Percentiles rank a stretch among this genome's conserved stretches.
phyloP scores from a whole-genome alignment of 768 basidiomycete genomes.

The Mycena latifolia region DNA sequence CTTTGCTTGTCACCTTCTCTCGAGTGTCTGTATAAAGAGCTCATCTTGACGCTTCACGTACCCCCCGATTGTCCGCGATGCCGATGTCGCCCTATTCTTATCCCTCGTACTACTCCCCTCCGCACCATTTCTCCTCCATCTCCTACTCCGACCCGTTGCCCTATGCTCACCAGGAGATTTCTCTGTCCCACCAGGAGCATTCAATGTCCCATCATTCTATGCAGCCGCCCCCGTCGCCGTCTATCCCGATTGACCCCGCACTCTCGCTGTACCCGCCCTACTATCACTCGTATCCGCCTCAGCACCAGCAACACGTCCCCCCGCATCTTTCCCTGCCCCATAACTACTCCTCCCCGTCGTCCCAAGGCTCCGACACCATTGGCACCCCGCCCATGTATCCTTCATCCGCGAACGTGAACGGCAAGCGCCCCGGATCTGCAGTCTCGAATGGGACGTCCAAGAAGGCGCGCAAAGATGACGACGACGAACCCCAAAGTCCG shows the following conservation, averaged over 20 bases:
- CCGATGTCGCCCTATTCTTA: constrained; percentile 36
- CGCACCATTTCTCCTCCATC: constrained; percentile 24
- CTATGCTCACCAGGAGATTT: constrained; percentile 53
- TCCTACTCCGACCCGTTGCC: constrained; percentile 32
- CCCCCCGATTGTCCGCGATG: constrained; percentile 21
- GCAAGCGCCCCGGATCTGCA: constrained; percentile 75
- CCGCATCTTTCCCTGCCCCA: constrained; percentile 69
- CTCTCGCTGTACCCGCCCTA: constrained; percentile 76
- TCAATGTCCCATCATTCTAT: constrained; percentile 53
- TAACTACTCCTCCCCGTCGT: constrained; percentile 82
- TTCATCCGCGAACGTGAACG: constrained; percentile 64
- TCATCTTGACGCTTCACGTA: too few relatives aligned
- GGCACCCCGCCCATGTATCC: constrained; percentile 80
- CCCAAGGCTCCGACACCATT: constrained; percentile 82
- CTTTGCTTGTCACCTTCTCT: constrained; percentile 7
- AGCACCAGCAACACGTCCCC: constrained; percentile 58
- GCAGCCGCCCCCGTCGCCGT: constrained; percentile 69
- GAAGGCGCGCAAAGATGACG: constrained; percentile 74
- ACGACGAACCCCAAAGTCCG: constrained; percentile 62
- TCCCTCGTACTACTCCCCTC: constrained; percentile 36
- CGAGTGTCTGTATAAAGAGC: constrained; percentile 1
- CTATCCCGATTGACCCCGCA: constrained; percentile 78
- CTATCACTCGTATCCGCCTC: constrained; percentile 66
- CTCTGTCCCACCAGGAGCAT: constrained; percentile 59
- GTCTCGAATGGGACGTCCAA: constrained; percentile 59